Conservation (phyloP, 306 rosid genomes). For the Trifolium dubium region DNA sequence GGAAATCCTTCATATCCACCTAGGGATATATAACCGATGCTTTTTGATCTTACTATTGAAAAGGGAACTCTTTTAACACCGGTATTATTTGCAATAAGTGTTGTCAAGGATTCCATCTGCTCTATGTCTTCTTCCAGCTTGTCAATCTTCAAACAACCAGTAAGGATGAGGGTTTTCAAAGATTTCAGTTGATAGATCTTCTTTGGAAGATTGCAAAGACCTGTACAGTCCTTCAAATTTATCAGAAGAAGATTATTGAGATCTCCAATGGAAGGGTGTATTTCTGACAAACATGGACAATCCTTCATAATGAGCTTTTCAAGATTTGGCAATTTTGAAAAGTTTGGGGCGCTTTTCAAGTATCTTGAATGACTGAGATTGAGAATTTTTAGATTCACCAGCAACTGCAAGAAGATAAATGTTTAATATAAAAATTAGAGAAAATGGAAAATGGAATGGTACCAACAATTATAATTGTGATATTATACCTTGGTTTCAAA, state of each 20-base stretch:
- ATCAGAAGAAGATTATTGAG: background rate
- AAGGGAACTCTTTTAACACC: no score
- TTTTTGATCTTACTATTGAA: no score
- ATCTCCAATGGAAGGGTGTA: conserved; percentile 47
- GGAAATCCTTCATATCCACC: background rate
- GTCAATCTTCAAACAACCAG: no score
- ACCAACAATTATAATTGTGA: background rate
- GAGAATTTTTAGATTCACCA: conserved; percentile 39
- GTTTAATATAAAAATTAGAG: background rate
- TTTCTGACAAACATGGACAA: conserved; percentile 24
- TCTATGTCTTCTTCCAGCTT: no score
- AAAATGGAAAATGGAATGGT: background rate
- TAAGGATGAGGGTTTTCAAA: no score
- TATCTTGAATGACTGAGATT: conserved; percentile 38
- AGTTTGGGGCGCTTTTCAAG: conserved; percentile 41
- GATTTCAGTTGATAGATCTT: conserved; percentile 37
- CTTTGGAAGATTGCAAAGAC: conserved; percentile 26
- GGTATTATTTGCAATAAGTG: no score
- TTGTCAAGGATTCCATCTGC: no score
- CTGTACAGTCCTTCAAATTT: conserved; percentile 35
- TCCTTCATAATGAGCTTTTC: conserved; percentile 34
- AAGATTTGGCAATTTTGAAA: conserved; percentile 44
- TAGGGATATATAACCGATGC: background rate
- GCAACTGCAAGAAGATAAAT: conserved; percentile 1
- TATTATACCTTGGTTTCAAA: background rate